phyloP scores from a whole-genome alignment of 2,329 filamentous ascomycete species.

The Aureobasidium zeae region DNA sequence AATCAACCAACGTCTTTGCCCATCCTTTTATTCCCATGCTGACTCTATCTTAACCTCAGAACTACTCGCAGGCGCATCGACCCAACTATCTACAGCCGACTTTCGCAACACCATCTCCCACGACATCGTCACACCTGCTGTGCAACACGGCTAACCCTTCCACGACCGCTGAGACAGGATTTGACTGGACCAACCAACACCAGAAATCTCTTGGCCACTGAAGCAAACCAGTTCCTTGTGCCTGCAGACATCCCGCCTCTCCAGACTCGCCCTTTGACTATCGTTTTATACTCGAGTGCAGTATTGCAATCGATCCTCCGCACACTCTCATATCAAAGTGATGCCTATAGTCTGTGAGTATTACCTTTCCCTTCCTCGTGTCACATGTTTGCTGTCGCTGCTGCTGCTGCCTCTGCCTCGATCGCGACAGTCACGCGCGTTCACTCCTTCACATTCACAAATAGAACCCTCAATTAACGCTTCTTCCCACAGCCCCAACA shows the following conservation, averaged over 20 bases:
- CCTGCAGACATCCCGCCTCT: slow-evolving; percentile 10
- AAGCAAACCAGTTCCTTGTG: slow-evolving; percentile 11
- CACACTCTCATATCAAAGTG: slow-evolving; percentile 9
- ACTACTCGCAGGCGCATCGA: slow-evolving; percentile 1
- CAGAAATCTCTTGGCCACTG: neutral
- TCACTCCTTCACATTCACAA: neutral
- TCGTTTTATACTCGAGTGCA: neutral
- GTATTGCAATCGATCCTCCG: neutral
- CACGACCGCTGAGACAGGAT: slow-evolving; percentile 11
- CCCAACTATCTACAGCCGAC: neutral
- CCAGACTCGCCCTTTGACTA: neutral
- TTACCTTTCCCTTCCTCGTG: neutral
- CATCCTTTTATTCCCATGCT: neutral
- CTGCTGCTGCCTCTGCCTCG: slow-evolving; percentile 5
- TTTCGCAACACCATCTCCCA: slow-evolving; percentile 6
- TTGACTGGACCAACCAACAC: slow-evolving; percentile 8
- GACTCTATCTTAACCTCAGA: neutral
- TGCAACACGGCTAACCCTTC: slow-evolving; percentile 14
- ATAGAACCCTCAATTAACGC: slow-evolving; percentile 2
- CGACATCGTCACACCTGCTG: slow-evolving; percentile 8
- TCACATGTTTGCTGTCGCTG: slow-evolving; percentile 11
- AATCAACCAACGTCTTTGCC: neutral
- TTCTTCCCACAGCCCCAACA: slow-evolving; percentile 17
- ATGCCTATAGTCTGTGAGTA: slow-evolving; percentile 18
- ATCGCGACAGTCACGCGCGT: slow-evolving; percentile 6